These are phyloP conservation scores for Tetrahymena borealis DNA, from an alignment of 73 alveolate genomes.

Conservation along the genomic window DNA sequence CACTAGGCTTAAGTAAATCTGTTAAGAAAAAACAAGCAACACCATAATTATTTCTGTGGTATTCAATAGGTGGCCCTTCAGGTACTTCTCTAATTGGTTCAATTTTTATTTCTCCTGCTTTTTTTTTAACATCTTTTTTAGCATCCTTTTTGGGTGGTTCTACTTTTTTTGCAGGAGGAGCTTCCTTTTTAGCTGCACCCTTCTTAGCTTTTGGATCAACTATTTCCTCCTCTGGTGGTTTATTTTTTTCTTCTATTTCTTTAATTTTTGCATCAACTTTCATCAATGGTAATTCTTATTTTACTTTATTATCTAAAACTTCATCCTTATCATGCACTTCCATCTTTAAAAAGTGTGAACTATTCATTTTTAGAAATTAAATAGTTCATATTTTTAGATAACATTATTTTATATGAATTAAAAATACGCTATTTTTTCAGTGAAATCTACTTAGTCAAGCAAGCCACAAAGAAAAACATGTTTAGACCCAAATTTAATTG, in stretches of 20 bases:
- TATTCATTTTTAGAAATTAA: background rate
- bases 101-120: slow-evolving; percentile 28
- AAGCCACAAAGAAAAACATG: slow-evolving; percentile 30
- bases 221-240: slow-evolving; percentile 26
- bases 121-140: slow-evolving; percentile 30
- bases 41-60: slow-evolving; percentile 40
- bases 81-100: slow-evolving; percentile 32
- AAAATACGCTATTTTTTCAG: background rate
- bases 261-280: slow-evolving; percentile 23
- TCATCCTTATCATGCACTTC: slow-evolving; percentile 48
- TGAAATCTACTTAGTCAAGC: background rate
- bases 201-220: slow-evolving; percentile 36
- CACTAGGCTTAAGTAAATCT: slow-evolving; percentile 12
- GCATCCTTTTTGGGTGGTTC: slow-evolving; percentile 27
- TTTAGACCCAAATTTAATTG: slow-evolving; percentile 16
- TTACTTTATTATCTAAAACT: slow-evolving; percentile 11
- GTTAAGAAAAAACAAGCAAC: slow-evolving; percentile 14
- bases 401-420: background rate
- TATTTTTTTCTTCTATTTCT: slow-evolving; percentile 28
- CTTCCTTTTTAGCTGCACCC: slow-evolving; percentile 29
- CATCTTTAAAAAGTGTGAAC: background rate
- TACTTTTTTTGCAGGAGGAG: slow-evolving; percentile 18
- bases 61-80: slow-evolving; percentile 3
- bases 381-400: background rate
- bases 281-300: slow-evolving; percentile 33